phyloP scores from a whole-genome alignment of 768 basidiomycete species.

The Kwoniella sp. region DNA sequence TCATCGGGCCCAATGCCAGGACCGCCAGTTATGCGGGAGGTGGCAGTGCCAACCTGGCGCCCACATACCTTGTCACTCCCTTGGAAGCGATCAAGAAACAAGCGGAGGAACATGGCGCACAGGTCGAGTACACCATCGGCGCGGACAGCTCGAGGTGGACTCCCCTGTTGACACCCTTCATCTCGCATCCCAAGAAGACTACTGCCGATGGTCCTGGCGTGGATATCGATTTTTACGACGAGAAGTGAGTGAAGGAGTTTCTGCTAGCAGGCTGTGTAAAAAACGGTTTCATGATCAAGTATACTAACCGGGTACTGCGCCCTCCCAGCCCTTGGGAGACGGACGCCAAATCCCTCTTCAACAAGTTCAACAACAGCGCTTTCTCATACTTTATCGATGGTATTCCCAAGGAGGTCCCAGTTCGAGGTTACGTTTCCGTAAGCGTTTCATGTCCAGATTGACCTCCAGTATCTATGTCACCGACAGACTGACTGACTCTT shows the following conservation, averaged over 20 bases:
- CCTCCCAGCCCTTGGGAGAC: conserved; percentile 10
- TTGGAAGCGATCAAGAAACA: conserved; percentile 65
- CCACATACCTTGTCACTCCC: conserved; percentile 69
- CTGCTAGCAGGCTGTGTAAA: too few relatives aligned
- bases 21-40: conserved; percentile 61
- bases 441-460: not conserved
- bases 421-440: conserved; percentile 38
- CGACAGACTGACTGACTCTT: too few relatives aligned
- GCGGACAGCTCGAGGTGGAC: conserved; percentile 56
- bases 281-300: too few relatives aligned
- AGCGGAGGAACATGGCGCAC: conserved; percentile 40
- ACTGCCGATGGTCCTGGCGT: conserved; percentile 46
- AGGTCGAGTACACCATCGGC: conserved; percentile 62
- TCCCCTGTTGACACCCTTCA: conserved; percentile 52
- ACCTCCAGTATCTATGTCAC: too few relatives aligned
- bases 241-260: conserved; percentile 37
- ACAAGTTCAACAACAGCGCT: conserved; percentile 22
- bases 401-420: conserved; percentile 36
- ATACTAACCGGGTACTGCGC: not conserved
- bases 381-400: conserved; percentile 41
- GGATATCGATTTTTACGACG: conserved; percentile 33
- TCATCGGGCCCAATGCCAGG: conserved; percentile 62
- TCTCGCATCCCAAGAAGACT: conserved; percentile 40
- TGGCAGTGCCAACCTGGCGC: conserved; percentile 70
- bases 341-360: conserved; percentile 16